These are phyloP conservation scores for Ustilago cynodontis DNA, from an alignment of 1,284 basidiomycete genomes.

Conservation along the genomic window DNA sequence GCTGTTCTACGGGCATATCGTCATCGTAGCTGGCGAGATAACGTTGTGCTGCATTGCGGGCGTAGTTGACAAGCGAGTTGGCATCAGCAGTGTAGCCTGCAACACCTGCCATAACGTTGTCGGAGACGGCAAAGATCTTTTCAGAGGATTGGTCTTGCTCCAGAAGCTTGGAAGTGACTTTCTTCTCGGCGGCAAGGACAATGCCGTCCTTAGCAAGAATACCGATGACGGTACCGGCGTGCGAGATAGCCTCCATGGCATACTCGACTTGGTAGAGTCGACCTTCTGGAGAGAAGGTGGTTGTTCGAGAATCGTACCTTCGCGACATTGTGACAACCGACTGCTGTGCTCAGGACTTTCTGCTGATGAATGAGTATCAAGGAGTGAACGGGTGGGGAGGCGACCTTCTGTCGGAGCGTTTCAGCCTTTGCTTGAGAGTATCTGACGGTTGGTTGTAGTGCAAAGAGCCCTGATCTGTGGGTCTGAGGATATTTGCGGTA, in stretches of 20 bases:
- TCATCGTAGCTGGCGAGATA: slow-evolving; percentile 93
- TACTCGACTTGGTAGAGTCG: slow-evolving; percentile 83
- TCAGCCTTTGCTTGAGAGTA: too few species aligned
- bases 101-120: slow-evolving; percentile 91
- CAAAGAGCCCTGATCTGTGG: too few species aligned
- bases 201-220: slow-evolving; percentile 91
- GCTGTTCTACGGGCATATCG: slow-evolving; percentile 96
- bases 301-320: slow-evolving; percentile 68
- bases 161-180: slow-evolving; percentile 96
- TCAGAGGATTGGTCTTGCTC: slow-evolving; percentile 92
- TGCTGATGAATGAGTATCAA: background rate
- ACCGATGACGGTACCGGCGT: slow-evolving; percentile 93
- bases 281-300: slow-evolving; percentile 71
- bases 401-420: too few species aligned
- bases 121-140: slow-evolving; percentile 88
- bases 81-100: slow-evolving; percentile 97
- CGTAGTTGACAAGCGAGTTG: slow-evolving; percentile 96
- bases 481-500: background rate
- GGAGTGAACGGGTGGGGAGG: background rate
- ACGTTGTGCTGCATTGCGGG: slow-evolving; percentile 86
- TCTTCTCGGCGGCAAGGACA: slow-evolving; percentile 98
- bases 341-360: background rate
- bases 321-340: slow-evolving; percentile 59
- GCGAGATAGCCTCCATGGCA: slow-evolving; percentile 98
- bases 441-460: too few species aligned